Base-by-base conservation (phyloP, 306 rosid species). In the Parietaria judaica region DNA sequence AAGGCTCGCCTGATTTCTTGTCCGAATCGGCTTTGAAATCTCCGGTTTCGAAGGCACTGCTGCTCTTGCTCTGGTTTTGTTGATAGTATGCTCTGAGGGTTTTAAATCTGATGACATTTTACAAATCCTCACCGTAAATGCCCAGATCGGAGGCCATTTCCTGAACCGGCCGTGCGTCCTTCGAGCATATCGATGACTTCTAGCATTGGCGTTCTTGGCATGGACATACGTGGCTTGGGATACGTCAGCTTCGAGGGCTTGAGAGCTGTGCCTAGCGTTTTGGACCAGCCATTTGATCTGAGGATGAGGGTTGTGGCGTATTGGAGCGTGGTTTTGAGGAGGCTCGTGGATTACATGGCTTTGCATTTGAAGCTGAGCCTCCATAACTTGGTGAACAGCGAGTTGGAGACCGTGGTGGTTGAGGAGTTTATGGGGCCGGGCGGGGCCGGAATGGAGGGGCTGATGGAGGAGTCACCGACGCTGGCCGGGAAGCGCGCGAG, bases 281-380 rank as follows among this genome's bases (percentile, higher is more conserved):
- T 77, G 0, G 6, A 2, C 14, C 73, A 83, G 15, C 79, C 83
- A 0, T 84, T 60, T 53, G 95, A 87, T 31, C 12, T 84, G 66
- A 79, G 81, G 43, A 78, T 78, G 54, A 71, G 88, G 6, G 71
- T 81, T 65, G 65, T 70, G 0, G 76, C 95, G 0, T 84, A 82
- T 31, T 85, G 95, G 88, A 81, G 43, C 58, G 69, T 82, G 9
- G 88, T 82, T 10, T 0, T 56, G 66, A 71, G 66, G 50, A 70
- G 86, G 65, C 17, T 82, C 3, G 80, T 77, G 47, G 88, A 85
- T 14, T 68, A 7, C 43, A 63, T 66, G 49, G 86, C 87, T 0
- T 17, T 81, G 51, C 82, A 73, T 50, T 2, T 86, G 43, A 79
- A 73, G 72, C 5, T 68, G 0, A 77, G 81, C 6, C 53, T 84